phyloP scores from a whole-genome alignment of 352 stramenopile species.

The Phytophthora sansomeana region DNA sequence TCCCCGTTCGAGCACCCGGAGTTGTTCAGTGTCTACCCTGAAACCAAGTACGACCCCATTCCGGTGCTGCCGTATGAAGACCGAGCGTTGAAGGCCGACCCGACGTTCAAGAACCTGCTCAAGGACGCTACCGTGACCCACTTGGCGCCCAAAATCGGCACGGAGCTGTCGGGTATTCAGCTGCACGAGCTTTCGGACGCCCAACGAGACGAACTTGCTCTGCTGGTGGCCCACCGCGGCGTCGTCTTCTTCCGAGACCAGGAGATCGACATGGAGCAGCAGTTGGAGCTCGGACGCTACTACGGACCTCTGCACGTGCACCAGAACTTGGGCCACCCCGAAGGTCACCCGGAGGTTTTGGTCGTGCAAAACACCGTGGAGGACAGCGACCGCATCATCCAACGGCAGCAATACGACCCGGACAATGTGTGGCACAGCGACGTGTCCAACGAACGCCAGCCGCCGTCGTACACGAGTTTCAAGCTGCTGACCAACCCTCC shows the following conservation, averaged over 20 bases:
- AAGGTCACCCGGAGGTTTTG: constrained; percentile 26
- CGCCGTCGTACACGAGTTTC: constrained; percentile 34
- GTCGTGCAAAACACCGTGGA: constrained; percentile 25
- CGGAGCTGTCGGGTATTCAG: constrained; percentile 20
- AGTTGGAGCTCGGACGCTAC: constrained; percentile 21
- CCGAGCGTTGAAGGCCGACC: constrained; percentile 22
- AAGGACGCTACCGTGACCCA: constrained; percentile 29
- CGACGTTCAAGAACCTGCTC: constrained; percentile 27
- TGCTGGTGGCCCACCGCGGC: constrained; percentile 18
- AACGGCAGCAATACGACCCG: constrained; percentile 33
- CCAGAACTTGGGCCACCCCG: constrained; percentile 26
- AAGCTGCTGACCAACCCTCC: constrained; percentile 42
- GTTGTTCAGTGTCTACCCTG: constrained; percentile 21
- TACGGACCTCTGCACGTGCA: constrained; percentile 25
- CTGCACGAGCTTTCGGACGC: constrained; percentile 18
- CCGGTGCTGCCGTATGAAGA: constrained; percentile 27
- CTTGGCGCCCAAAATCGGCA: constrained; percentile 25
- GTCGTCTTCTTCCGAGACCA: constrained; percentile 30
- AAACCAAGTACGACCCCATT: constrained; percentile 21
- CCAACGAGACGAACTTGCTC: constrained; percentile 16
- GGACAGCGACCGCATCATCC: constrained; percentile 22
- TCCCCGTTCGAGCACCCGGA: constrained; percentile 26
- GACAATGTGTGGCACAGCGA: constrained; percentile 51
- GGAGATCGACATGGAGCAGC: constrained; percentile 24
- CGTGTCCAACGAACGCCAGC: constrained; percentile 46